These are phyloP conservation scores for Klebsormidium nitens DNA, from an alignment of 139 green algal genomes.

Conservation along the genomic window DNA sequence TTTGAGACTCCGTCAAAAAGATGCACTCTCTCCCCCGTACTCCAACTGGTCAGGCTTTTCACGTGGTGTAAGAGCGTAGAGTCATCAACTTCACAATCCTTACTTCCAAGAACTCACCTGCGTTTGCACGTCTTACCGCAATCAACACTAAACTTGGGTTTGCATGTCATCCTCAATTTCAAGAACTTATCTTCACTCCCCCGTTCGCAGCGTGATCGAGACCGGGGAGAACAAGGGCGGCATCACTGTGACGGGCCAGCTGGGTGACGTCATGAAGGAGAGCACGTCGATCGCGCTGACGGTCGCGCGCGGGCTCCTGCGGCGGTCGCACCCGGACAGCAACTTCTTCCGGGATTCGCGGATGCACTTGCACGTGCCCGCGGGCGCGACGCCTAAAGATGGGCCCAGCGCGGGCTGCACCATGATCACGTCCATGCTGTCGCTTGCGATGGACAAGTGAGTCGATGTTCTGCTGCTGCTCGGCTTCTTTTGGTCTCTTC, in stretches of 20 bases:
- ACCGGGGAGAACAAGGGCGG: constrained; percentile 28
- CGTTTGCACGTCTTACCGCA: too few relatives aligned
- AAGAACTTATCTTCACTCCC: background rate
- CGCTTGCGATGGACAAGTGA: constrained; percentile 70
- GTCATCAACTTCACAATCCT: too few relatives aligned
- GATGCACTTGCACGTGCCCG: constrained; percentile 92
- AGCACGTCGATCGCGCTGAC: constrained; percentile 85
- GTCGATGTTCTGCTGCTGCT: too few relatives aligned
- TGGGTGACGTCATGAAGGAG: constrained; percentile 97
- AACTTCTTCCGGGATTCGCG: constrained; percentile 55
- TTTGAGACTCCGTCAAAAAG: too few relatives aligned
- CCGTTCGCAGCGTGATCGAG: constrained; percentile 6
- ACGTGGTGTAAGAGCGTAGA: too few relatives aligned
- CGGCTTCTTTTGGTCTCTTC: too few relatives aligned
- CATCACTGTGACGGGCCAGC: constrained; percentile 62
- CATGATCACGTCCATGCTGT: constrained; percentile 88
- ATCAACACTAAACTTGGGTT: too few relatives aligned
- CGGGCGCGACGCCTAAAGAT: constrained; percentile 90
- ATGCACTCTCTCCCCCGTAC: too few relatives aligned
- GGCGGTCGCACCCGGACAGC: background rate
- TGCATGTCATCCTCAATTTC: too few relatives aligned
- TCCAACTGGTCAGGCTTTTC: too few relatives aligned
- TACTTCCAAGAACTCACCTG: too few relatives aligned
- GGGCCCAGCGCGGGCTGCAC: constrained; percentile 82
- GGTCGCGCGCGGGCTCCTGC: constrained; percentile 66